Conservation (phyloP, 345 rosid species). For the Orychophragmus violaceus region DNA sequence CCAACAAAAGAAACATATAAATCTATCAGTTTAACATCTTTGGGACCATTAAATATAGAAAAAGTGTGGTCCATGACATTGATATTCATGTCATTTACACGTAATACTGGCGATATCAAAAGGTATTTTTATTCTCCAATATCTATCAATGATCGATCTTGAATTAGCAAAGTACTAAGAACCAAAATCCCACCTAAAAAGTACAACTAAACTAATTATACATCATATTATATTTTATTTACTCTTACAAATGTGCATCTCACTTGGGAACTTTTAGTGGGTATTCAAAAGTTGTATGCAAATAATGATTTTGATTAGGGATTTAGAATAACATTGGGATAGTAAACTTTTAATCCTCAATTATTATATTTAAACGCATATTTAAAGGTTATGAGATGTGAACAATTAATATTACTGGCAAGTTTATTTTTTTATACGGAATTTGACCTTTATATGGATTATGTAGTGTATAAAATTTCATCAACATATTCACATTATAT, state of each 20-base stretch:
- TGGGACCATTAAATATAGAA: constrained; percentile 23
- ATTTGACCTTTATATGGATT: too few relatives aligned
- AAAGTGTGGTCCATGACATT: constrained; percentile 30
- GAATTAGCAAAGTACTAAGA: constrained; percentile 31
- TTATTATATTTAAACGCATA: not conserved
- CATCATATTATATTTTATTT: not conserved
- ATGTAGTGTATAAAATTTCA: too few relatives aligned
- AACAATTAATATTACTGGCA: too few relatives aligned
- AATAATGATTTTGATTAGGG: not conserved
- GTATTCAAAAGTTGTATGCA: not conserved
- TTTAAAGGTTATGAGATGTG: not conserved
- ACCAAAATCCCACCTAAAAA: constrained; percentile 21
- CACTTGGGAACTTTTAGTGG: not conserved
- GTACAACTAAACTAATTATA: constrained; percentile 18
- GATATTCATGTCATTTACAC: constrained; percentile 33
- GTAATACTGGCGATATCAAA: constrained; percentile 18
- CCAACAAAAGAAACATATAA: constrained; percentile 27
- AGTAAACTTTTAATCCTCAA: not conserved
- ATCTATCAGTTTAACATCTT: constrained; percentile 27
- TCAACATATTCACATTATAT: too few relatives aligned
- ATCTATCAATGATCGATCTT: constrained; percentile 23
- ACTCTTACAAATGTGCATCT: not conserved
- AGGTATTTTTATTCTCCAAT: constrained; percentile 6
- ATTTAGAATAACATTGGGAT: not conserved
- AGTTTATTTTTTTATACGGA: too few relatives aligned